Percentiles rank a stretch among this genome's conserved stretches.
These are phyloP conservation scores for Pseudozyma hubeiensis DNA, from an alignment of 1,284 basidiomycete species.

Conservation along the genomic window DNA sequence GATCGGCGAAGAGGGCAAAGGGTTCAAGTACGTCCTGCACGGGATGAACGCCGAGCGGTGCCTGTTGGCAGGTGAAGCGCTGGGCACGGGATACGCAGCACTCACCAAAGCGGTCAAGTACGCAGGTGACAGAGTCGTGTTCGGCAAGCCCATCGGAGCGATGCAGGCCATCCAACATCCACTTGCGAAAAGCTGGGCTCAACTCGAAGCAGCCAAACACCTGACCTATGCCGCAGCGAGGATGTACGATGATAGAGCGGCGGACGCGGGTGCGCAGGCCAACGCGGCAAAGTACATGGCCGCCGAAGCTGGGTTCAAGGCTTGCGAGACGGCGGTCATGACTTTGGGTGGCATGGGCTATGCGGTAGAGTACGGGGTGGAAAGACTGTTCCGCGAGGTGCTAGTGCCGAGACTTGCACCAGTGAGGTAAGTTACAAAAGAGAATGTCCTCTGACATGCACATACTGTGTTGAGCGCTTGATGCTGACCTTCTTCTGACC, in stretches of 20 bases:
- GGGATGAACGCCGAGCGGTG: slow-evolving; percentile 70
- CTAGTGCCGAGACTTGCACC: slow-evolving; percentile 66
- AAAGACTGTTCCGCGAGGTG: slow-evolving; percentile 58
- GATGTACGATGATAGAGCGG: slow-evolving; percentile 50
- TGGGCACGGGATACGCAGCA: slow-evolving; percentile 65
- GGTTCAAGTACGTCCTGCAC: slow-evolving; percentile 67
- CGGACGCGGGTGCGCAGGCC: slow-evolving; percentile 63
- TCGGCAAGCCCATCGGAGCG: slow-evolving; percentile 64
- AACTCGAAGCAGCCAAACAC: slow-evolving; percentile 66
- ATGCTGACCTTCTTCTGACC: slow-evolving; percentile 1
- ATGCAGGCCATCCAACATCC: slow-evolving; percentile 68
- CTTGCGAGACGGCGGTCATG: slow-evolving; percentile 57
- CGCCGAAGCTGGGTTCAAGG: slow-evolving; percentile 64
- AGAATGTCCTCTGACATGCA: not conserved
- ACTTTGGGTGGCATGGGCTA: slow-evolving; percentile 67
- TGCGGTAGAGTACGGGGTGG: slow-evolving; percentile 59
- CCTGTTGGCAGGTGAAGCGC: slow-evolving; percentile 70
- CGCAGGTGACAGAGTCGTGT: slow-evolving; percentile 62
- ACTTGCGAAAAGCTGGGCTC: slow-evolving; percentile 63
- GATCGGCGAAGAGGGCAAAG: slow-evolving; percentile 69
- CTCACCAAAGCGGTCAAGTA: slow-evolving; percentile 53
- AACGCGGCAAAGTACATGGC: slow-evolving; percentile 68
- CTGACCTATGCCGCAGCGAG: slow-evolving; percentile 63
- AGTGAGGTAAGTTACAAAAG: slow-evolving; percentile 30
- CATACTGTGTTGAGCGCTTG: not conserved